phyloP scores from a whole-genome alignment of 2,329 filamentous ascomycete genomes.

The Cytospora mali region DNA sequence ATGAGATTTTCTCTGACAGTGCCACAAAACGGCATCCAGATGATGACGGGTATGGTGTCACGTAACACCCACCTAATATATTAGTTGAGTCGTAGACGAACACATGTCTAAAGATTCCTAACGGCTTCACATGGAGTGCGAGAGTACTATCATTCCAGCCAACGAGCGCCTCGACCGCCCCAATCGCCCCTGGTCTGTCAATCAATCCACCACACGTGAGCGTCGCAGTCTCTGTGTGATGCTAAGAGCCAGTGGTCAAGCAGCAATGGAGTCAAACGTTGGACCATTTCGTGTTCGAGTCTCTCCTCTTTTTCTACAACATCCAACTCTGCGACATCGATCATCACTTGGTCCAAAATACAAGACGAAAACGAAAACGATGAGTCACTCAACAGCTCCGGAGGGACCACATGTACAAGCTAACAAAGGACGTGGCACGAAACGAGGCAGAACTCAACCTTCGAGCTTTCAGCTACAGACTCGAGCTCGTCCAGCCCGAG shows the following conservation, averaged over 20 bases:
- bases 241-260: conserved; percentile 2
- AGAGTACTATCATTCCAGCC: conserved; percentile 7
- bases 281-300: conserved; percentile 5
- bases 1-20: conserved; percentile 40
- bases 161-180: neutral
- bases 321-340: neutral
- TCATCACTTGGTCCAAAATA: neutral
- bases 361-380: conserved; percentile 4
- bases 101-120: conserved; percentile 14
- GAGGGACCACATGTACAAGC: too few relatives aligned
- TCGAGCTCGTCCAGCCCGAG: conserved; percentile 18
- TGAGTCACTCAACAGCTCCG: conserved; percentile 13
- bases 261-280: conserved; percentile 6
- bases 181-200: conserved; percentile 14
- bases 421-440: conserved; percentile 15
- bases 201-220: conserved; percentile 16
- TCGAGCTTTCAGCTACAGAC: conserved; percentile 10
- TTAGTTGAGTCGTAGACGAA: conserved; percentile 19
- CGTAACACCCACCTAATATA: conserved; percentile 32
- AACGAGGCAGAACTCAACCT: conserved; percentile 6
- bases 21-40: conserved; percentile 36
- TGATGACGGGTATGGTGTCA: conserved; percentile 45
- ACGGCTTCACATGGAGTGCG: conserved; percentile 15
- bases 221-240: conserved; percentile 11
- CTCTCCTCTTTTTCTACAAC: conserved; percentile 7